phyloP scores from a whole-genome alignment of 306 rosid genomes.

The Vicia faba region DNA sequence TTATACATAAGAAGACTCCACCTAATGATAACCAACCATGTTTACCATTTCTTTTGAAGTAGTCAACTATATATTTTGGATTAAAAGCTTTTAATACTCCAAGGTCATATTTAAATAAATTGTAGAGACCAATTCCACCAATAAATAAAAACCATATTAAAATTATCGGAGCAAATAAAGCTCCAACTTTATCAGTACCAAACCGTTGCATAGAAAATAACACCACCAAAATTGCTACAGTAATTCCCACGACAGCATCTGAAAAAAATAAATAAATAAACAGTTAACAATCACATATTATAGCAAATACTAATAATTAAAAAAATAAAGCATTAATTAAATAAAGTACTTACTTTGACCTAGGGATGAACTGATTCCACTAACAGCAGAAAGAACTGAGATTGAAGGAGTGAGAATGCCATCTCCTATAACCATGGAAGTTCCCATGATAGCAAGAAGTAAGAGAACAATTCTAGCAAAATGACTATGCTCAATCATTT shows the following conservation, averaged over 20 bases:
- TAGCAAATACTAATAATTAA: not conserved
- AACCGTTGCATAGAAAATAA: conserved; percentile 44
- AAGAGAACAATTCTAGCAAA: conserved; percentile 46
- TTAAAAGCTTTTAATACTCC: conserved; percentile 50
- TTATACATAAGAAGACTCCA: conserved; percentile 51
- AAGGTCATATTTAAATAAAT: conserved; percentile 45
- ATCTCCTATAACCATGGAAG: conserved; percentile 84
- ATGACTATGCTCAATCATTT: conserved; percentile 49
- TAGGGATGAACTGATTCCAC: conserved; percentile 62
- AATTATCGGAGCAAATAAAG: conserved; percentile 44
- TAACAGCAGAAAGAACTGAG: conserved; percentile 80
- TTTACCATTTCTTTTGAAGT: conserved; percentile 51
- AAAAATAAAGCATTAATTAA: not conserved
- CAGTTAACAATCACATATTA: not conserved
- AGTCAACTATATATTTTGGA: conserved; percentile 52
- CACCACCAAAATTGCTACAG: conserved; percentile 36
- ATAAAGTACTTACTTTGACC: conserved; percentile 52
- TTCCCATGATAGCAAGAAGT: conserved; percentile 58
- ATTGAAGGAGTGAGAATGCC: conserved; percentile 84
- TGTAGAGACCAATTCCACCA: conserved; percentile 49
- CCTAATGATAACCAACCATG: conserved; percentile 54
- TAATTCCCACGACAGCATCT: conserved; percentile 50
- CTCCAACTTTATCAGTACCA: conserved; percentile 57
- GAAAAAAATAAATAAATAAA: not conserved
- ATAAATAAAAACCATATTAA: conserved; percentile 45